Evolutionary conservation across 371 early-diverging fungal species (phyloP).

Genomic region (Batrachochytrium dendrobatidis): DNA sequence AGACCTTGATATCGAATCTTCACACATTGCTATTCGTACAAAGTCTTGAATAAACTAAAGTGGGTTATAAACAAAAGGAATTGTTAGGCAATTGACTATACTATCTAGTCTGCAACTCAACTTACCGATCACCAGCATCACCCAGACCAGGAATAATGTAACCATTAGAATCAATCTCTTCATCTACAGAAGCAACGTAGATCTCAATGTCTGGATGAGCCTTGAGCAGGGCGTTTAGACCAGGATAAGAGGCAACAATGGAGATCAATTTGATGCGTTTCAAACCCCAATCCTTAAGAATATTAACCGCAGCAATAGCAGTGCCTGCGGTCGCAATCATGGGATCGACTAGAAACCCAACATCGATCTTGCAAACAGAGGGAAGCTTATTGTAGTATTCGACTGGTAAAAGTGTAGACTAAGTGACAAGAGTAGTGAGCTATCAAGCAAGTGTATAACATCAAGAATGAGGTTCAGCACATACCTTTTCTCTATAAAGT

Average conservation of each 20-base stretch:
- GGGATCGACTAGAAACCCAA: slow-evolving; percentile 74
- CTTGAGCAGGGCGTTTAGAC: slow-evolving; percentile 49
- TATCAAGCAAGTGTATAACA: background rate
- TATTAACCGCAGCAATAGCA: slow-evolving; percentile 70
- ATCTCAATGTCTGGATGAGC: slow-evolving; percentile 72
- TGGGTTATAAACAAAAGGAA: too few species aligned
- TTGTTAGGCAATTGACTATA: too few species aligned
- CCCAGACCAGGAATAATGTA: slow-evolving; percentile 69
- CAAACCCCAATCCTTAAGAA: slow-evolving; percentile 74
- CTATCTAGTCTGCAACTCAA: too few species aligned
- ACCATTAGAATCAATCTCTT: slow-evolving; percentile 51
- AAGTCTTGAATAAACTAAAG: too few species aligned
- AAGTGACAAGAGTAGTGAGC: too few species aligned
- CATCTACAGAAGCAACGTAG: slow-evolving; percentile 64
- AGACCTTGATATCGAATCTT: too few species aligned
- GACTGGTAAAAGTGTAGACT: slow-evolving; percentile 73
- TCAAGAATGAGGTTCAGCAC: background rate
- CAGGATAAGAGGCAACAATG: slow-evolving; percentile 53
- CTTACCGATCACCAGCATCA: slow-evolving; percentile 77
- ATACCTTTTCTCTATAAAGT: slow-evolving; percentile 72
- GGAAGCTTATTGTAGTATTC: slow-evolving; percentile 92
- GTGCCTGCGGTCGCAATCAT: slow-evolving; percentile 81
- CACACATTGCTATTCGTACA: too few species aligned
- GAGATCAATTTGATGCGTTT: slow-evolving; percentile 63
- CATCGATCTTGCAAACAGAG: slow-evolving; percentile 51